These are phyloP conservation scores for Marasmius fiardii DNA, from an alignment of 1,284 basidiomycete species.

Conservation along the genomic window DNA sequence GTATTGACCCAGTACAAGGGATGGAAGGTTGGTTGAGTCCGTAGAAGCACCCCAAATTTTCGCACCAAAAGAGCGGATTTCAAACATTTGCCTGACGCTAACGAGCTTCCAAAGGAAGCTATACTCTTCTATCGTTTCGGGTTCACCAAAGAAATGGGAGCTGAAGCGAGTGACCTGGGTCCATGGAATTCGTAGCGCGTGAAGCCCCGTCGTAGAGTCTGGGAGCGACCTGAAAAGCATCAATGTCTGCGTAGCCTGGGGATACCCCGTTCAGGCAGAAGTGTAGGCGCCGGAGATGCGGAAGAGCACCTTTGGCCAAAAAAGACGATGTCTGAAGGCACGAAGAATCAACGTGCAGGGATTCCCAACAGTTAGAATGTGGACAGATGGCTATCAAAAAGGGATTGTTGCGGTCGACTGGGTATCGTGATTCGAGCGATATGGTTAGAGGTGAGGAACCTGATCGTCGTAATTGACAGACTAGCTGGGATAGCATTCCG, in stretches of 20 bases:
- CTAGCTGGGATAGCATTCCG: background rate
- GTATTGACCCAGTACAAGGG: background rate
- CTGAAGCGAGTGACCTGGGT: background rate
- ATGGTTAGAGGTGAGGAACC: background rate
- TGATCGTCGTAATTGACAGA: background rate
- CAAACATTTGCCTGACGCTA: too few species aligned
- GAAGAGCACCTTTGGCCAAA: background rate
- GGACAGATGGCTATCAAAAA: background rate
- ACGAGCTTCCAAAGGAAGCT: too few species aligned
- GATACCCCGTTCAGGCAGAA: background rate
- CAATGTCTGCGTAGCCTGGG: background rate
- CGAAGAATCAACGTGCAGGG: background rate
- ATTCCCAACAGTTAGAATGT: background rate
- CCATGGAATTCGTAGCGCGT: background rate
- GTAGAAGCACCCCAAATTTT: too few species aligned
- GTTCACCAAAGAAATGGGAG: background rate
- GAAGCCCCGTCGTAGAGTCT: background rate
- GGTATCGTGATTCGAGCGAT: background rate
- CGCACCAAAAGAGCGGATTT: too few species aligned
- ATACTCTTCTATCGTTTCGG: too few species aligned
- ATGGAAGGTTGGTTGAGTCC: background rate
- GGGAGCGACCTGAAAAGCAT: background rate
- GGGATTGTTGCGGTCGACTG: background rate
- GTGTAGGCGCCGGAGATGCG: background rate
- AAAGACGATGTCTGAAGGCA: background rate